Evolutionary conservation across 805 yeast species (phyloP).

Genomic region (Dipodascus albidus): DNA sequence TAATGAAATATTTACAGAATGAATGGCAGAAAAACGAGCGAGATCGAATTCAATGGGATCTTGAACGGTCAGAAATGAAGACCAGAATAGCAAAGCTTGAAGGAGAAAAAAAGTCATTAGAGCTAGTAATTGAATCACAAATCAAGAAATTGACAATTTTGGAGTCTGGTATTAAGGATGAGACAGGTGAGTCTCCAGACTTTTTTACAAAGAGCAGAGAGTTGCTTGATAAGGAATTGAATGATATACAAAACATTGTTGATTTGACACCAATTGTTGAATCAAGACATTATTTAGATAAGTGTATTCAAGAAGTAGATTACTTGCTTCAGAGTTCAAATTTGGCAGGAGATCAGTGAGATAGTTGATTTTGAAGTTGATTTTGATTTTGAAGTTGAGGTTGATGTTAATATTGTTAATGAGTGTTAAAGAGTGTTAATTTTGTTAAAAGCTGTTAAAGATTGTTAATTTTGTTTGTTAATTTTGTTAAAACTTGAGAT

Average conservation of each 20-base stretch:
- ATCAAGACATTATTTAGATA: conserved; percentile 23
- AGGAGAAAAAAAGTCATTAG: conserved; percentile 38
- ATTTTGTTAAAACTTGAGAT: no score
- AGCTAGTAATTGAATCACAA: conserved; percentile 18
- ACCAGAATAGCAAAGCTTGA: conserved; percentile 38
- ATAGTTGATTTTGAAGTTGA: no score
- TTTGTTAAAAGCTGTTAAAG: no score
- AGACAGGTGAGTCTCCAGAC: background rate
- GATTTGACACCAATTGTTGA: conserved; percentile 18
- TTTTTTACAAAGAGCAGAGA: background rate
- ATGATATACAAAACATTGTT: conserved; percentile 3
- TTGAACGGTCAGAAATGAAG: conserved; percentile 51
- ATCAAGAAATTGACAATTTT: conserved; percentile 20
- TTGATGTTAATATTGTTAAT: no score
- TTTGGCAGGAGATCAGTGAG: background rate
- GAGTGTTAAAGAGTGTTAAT: no score
- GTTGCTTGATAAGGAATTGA: background rate
- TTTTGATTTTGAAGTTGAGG: no score
- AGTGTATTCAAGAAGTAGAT: conserved; percentile 28
- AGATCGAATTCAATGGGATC: conserved; percentile 47
- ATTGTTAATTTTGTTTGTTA: no score
- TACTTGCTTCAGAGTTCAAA: conserved; percentile 20
- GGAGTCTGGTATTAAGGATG: conserved; percentile 11
- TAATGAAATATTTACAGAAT: conserved; percentile 50
- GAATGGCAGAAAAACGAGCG: conserved; percentile 54